A percentile compares a stretch with the other conserved stretches of the same genome.
These are phyloP conservation scores for Candida rishiriensis DNA, from an alignment of 805 yeast species.

Conservation along the genomic window DNA sequence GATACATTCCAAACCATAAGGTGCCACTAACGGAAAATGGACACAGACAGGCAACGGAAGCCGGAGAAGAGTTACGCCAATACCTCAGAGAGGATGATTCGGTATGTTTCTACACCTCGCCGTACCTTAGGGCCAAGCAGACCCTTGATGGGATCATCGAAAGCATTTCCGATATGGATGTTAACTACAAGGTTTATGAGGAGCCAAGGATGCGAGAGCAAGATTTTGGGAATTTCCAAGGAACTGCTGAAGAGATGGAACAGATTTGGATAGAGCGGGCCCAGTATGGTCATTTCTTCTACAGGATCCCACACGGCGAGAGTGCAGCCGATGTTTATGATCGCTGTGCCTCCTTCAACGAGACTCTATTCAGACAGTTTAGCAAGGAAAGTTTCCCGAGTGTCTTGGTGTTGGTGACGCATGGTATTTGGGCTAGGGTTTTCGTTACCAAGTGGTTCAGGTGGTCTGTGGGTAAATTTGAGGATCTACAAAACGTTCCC, in stretches of 20 bases:
- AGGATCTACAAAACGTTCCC: constrained; percentile 73
- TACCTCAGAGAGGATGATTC: constrained; percentile 40
- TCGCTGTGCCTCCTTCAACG: constrained; percentile 85
- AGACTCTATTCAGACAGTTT: constrained; percentile 79
- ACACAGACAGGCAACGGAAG: constrained; percentile 54
- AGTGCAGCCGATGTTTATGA: constrained; percentile 96
- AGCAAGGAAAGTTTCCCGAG: constrained; percentile 66
- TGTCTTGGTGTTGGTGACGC: constrained; percentile 80
- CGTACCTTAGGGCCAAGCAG: constrained; percentile 79
- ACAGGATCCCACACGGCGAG: constrained; percentile 89
- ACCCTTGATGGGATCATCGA: constrained; percentile 69
- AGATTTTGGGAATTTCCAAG: constrained; percentile 92
- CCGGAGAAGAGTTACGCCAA: constrained; percentile 46
- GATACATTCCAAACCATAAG: constrained; percentile 73
- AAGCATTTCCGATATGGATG: constrained; percentile 38
- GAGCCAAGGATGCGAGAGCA: constrained; percentile 93
- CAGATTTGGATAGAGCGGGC: constrained; percentile 81
- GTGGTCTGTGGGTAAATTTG: constrained; percentile 90
- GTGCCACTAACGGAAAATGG: constrained; percentile 73
- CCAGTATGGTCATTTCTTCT: constrained; percentile 83
- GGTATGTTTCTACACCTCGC: constrained; percentile 81
- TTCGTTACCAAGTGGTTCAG: constrained; percentile 92
- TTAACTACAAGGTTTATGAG: constrained; percentile 61
- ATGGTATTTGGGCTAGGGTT: constrained; percentile 92
- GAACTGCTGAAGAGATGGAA: constrained; percentile 71